Evolutionary conservation across 2,329 filamentous ascomycete species (phyloP).

Genomic region (Emergomyces africanus): DNA sequence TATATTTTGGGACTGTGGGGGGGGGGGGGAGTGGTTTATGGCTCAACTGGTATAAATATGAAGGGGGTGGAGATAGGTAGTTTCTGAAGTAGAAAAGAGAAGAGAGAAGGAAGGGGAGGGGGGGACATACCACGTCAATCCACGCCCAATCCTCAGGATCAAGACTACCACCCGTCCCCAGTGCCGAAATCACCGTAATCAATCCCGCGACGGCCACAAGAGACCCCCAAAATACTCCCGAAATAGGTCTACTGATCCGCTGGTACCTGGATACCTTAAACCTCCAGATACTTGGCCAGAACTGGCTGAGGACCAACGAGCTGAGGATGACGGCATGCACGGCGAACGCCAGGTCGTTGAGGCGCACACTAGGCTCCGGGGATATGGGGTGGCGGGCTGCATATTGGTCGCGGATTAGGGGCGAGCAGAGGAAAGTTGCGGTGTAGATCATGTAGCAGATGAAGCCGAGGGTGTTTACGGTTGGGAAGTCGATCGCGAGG

Average conservation of each 20-base stretch:
- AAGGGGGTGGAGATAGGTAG: no score
- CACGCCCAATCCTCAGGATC: constrained; percentile 45
- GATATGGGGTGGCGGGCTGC: constrained; percentile 60
- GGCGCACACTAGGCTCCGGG: constrained; percentile 67
- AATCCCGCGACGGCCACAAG: constrained; percentile 33
- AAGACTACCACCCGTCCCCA: constrained; percentile 30
- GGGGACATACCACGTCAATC: constrained; percentile 46
- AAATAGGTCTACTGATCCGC: constrained; percentile 47
- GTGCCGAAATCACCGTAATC: constrained; percentile 29
- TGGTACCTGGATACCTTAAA: constrained; percentile 49
- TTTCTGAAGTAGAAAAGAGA: background rate
- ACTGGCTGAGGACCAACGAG: constrained; percentile 62
- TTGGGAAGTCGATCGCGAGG: constrained; percentile 78
- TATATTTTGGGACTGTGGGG: no score
- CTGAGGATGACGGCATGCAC: constrained; percentile 65
- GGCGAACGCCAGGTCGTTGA: constrained; percentile 86
- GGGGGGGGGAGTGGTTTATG: background rate
- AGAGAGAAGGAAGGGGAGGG: no score
- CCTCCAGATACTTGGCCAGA: constrained; percentile 59
- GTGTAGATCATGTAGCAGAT: constrained; percentile 63
- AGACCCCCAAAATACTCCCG: constrained; percentile 58
- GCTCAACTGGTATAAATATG: no score
- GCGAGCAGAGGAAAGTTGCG: constrained; percentile 62
- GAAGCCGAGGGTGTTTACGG: constrained; percentile 51
- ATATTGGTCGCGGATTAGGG: constrained; percentile 68